Evolutionary conservation across 345 rosid genomes (phyloP), one percentile per base, ranked within the genome.

Genomic region (Lumnitzera littorea): DNA sequence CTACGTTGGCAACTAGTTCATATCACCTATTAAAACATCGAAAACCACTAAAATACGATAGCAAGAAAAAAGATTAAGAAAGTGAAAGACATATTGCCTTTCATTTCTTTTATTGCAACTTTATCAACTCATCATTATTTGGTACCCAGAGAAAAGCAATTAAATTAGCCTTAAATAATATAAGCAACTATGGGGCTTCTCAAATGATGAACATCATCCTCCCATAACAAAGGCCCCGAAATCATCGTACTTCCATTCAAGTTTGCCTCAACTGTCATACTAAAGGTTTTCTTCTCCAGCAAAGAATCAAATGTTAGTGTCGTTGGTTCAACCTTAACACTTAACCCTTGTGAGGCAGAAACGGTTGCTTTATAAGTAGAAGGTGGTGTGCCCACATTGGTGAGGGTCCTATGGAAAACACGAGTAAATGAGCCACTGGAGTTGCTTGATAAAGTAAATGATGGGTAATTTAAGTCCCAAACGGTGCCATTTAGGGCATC

Each of bases 391-490:
- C 84, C 83, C 7, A 77, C 84, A 53, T 80, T 75, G 1, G 76
- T 77, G 2, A 80, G 74, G 1, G 66, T 71, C 65, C 82, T 62
- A 4, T 62, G 70, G 46, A 80, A 75, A 8, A 55, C 57, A 0
- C 60, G 71, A 29, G 48, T 67, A 1, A 58, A 53, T 0, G 53
- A 29, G 15, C 9, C 15, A 11, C 3, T 24, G 16, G 56, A 5
- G 11, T 46, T 20, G 3, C 70, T 46, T 10, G 82, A 72, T 15
- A 79, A 51, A 0, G 80, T 53, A 27, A 72, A 77, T 4, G 82
- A 79, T 15, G 87, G 80, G 11, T 69, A 64, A 36, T 79, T 75
- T 12, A 76, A 74, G 58, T 79, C 78, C 70, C 76, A 68, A 11
- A 53, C 70, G 0, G 70, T 62, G 55, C 60, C 65, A 29, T 60